Evolutionary conservation across 2,329 filamentous ascomycete species (phyloP).

Genomic region (Calonectria ilicicola): DNA sequence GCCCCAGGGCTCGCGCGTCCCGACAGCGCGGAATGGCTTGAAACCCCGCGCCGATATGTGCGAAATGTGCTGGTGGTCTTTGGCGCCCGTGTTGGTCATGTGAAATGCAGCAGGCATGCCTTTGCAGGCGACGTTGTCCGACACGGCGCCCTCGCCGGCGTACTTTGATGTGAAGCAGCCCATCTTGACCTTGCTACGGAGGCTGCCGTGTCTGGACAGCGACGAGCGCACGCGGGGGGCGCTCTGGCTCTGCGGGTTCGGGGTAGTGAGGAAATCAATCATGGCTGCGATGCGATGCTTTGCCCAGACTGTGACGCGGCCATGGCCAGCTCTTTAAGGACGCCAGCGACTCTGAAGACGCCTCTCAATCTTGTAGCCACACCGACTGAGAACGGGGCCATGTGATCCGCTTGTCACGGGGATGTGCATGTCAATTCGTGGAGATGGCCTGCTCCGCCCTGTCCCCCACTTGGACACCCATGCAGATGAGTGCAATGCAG

Average conservation of each 20-base stretch:
- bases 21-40: not conserved
- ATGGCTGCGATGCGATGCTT: not conserved
- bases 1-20: not conserved
- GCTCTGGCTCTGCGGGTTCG: slow-evolving; percentile 2
- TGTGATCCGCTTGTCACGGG: slow-evolving; percentile 7
- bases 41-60: not conserved
- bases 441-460: slow-evolving; percentile 1
- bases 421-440: slow-evolving; percentile 2
- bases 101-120: slow-evolving; percentile 1
- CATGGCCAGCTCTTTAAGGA: not conserved
- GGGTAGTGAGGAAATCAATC: not conserved
- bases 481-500: not conserved
- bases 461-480: slow-evolving; percentile 9
- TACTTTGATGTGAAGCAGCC: not conserved
- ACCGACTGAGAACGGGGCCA: slow-evolving; percentile 6
- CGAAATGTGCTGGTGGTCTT: not conserved
- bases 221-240: not conserved
- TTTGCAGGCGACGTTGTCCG: not conserved
- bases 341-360: not conserved
- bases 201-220: not conserved
- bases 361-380: not conserved
- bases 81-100: not conserved
- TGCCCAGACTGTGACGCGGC: not conserved
- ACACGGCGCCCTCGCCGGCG: not conserved
- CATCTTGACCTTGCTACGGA: not conserved